Evolutionary conservation across 2,329 filamentous ascomycete genomes (phyloP).

Genomic region (Aspergillus thermomutatus): DNA sequence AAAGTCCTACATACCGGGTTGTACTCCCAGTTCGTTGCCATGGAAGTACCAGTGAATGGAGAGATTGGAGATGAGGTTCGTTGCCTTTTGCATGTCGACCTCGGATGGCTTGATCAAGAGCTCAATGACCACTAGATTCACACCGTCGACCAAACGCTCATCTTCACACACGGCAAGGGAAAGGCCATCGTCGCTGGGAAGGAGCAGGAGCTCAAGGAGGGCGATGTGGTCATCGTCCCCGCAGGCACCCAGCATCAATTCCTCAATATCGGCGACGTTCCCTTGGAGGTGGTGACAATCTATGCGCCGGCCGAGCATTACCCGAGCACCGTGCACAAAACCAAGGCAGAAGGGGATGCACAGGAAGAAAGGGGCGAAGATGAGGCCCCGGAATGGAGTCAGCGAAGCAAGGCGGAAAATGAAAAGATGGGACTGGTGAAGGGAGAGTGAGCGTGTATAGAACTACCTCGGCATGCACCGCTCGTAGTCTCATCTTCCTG

Average conservation of each 20-base stretch:
- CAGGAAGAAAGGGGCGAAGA: slow-evolving; percentile 61
- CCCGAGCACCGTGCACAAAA: slow-evolving; percentile 57
- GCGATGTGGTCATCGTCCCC: slow-evolving; percentile 60
- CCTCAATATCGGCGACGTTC: slow-evolving; percentile 57
- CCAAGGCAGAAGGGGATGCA: slow-evolving; percentile 61
- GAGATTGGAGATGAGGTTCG: slow-evolving; percentile 64
- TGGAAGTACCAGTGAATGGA: slow-evolving; percentile 61
- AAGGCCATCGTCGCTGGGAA: slow-evolving; percentile 58
- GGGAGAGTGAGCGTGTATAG: slow-evolving; percentile 3
- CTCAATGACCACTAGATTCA: slow-evolving; percentile 38
- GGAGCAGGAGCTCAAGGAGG: slow-evolving; percentile 54
- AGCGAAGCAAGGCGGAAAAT: slow-evolving; percentile 56
- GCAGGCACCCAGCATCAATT: slow-evolving; percentile 66
- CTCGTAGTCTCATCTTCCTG: neutral
- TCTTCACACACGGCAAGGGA: slow-evolving; percentile 59
- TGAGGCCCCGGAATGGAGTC: slow-evolving; percentile 59
- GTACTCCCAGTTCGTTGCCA: slow-evolving; percentile 61
- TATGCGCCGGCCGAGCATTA: slow-evolving; percentile 63
- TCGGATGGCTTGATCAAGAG: too few species aligned
- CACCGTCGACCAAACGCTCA: slow-evolving; percentile 62
- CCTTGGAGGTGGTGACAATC: slow-evolving; percentile 60
- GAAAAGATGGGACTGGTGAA: slow-evolving; percentile 55
- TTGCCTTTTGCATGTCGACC: neutral
- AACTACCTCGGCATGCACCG: too few species aligned
- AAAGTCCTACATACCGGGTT: slow-evolving; percentile 62